Evolutionary conservation across 2,329 filamentous ascomycete genomes (phyloP), one percentile per base, ranked within the genome.

Genomic region (Fusarium concolor): DNA sequence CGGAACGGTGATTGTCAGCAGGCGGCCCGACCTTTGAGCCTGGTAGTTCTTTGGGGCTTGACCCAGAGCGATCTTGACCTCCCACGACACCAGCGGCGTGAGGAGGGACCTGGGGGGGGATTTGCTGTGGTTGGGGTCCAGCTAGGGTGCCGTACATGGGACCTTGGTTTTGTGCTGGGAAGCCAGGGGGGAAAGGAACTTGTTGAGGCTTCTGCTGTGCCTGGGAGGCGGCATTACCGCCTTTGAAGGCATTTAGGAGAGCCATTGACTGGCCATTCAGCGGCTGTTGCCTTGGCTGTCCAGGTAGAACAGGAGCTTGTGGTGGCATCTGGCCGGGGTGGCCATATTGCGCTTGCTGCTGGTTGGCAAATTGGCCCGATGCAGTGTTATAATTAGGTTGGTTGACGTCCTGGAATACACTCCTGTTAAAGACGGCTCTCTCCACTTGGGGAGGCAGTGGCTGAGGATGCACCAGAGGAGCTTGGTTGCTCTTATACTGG

Each of bases 381-480:
- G 62, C 31, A 6, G 57, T 33, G 20, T 59, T 24, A 20, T 70
- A 57, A 20, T 58, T 61, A 18, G 52, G 38, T 38, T 73, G 60
- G 17, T 55, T 44, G 12, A 67, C 68, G 15, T 77, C 75, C 56
- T 76, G 77, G 39, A 75, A 74, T 3, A 68, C 73, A 26, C 71
- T 76, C 29, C 73, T 73, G n/a, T 82, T 81, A 42, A 87, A 83
- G 56, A 86, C 77, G 9, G 82, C 81, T 63, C 84, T 83, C 60
- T 88, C 86, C 2, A 87, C 84, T 45, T 87, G 85, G 9, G 85
- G 86, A 28, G 86, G 86, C 12, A 86, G 75, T 11, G 85, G 83
- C 53, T 87, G 85, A 2, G 84, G 84, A 52, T 82, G 79, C 26
- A 75, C 67, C 18, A 78, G 64, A 24, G 71, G 65, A 26, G 71